Evolutionary conservation across 805 yeast species (phyloP), one percentile per base, ranked within the genome.

Genomic region (Lachancea thermotolerans): DNA sequence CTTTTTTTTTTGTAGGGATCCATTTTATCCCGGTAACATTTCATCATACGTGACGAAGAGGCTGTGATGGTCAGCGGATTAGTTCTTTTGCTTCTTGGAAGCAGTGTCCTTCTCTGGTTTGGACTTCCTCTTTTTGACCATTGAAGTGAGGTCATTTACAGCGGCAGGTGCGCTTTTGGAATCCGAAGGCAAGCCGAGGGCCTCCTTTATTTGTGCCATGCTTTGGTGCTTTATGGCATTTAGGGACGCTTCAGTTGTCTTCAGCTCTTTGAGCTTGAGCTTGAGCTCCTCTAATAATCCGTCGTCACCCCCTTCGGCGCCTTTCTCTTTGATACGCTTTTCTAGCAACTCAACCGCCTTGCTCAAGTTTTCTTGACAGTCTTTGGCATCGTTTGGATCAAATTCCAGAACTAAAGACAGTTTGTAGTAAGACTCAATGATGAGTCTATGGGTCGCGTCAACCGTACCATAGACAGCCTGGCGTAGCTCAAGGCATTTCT

Each of bases 351-450:
- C 70, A 18, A 74, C 69, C 35, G 95, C 84, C 46, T 66, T 62
- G 34, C 68, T 60, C 61, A 81, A 71, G 39, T 82, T 77, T 1
- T 71, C 70, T 3, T 77, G 71, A 7, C 88, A 85, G 51, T 70
- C 67, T 7, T 62, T 57, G 44, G 75, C 73, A 54, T 73, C 67
- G 0, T 55, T 52, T 0, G 72, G 71, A 51, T 74, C 74, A 37
- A 85, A 82, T 56, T 89, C 96, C 46, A 77, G 68, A 0, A 95
- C 93, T 41, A 88, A 68, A 0, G 95, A 82, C 34, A 86, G 69
- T 64, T 85, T 86, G 68, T 81, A 89, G 62, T 85, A 85, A 0
- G 88, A 81, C 61, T 88, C 95, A 14, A 90, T 81, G 9, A 86
- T 70, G 37, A 80, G 64, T 2, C 83, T 70, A 2, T 67, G 63